Evolutionary conservation across 352 stramenopile species (phyloP), one percentile per base, ranked within the genome.

Genomic region (Globisporangium acanthophoron): DNA sequence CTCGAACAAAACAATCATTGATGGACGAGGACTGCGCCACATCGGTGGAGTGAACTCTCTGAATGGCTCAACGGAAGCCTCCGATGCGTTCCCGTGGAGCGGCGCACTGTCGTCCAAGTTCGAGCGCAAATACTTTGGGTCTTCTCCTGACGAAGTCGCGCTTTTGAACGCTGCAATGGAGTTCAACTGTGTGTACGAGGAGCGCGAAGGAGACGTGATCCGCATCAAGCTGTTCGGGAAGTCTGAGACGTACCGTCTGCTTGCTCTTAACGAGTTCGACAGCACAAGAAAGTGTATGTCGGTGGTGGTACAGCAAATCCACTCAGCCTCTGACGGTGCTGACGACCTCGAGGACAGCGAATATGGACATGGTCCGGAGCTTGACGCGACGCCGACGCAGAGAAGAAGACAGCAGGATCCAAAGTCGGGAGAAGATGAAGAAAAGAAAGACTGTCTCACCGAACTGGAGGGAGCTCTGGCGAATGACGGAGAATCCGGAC

Each of bases 231-330:
- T 94, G 27, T 95, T 95, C 52, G 83, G 84, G 0, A 67, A 87
- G n/a, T 58, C 61, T 0, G 84, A 94, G 41, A 81, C 72, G 3
- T 93, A 92, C 45, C 82, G 82, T 47, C 47, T 95, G 13, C 59
- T 96, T 7, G 87, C 84, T 11, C 52, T 94, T 8, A 95, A 94
- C 50, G 87, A 96, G 49, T 94, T 94, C 31, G 86, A 94, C 61
- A 94, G 85, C 52, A 91, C 87, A 2, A 61, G 84, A 9, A 93
- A 92, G 54, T 95, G 85, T 48, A 95, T 93, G 85, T 92, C 80
- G 0, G 82, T 93, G 4, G 74, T 91, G 1, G 83, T 90, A 15
- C 80, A 86, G 55, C 68, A 70, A 60, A 62, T 92, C 31, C 49
- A 41, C 20, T 59, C 49, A 2, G 21, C 35, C n/a, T 33, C n/a